phyloP scores from a whole-genome alignment of 768 basidiomycete genomes.

The Tylopilus sp. region DNA sequence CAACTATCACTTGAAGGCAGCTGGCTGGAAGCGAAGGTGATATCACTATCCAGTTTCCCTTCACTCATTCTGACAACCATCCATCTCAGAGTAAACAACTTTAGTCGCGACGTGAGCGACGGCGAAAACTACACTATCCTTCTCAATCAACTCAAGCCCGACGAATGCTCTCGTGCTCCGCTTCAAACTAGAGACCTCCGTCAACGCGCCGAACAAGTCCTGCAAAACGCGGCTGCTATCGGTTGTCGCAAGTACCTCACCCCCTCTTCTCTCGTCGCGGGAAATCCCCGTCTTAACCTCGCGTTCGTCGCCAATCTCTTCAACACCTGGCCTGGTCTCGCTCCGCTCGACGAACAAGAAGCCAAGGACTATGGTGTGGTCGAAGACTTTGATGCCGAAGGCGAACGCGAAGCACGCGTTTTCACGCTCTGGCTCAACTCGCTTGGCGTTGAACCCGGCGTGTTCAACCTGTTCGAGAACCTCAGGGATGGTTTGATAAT shows the following conservation, averaged over 20 bases:
- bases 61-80: not conserved
- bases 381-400: slow-evolving; percentile 98
- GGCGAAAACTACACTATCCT: slow-evolving; percentile 98
- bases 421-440: slow-evolving; percentile 99
- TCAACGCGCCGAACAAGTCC: slow-evolving; percentile 86
- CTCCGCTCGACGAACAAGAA: slow-evolving; percentile 90
- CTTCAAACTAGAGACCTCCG: slow-evolving; percentile 82
- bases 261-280: slow-evolving; percentile 83
- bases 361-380: slow-evolving; percentile 85
- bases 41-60: not conserved
- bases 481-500: slow-evolving; percentile 89
- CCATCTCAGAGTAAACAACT: slow-evolving; percentile 84
- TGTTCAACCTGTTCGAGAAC: slow-evolving; percentile 96
- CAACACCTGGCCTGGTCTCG: slow-evolving; percentile 95
- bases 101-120: slow-evolving; percentile 95
- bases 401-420: slow-evolving; percentile 95
- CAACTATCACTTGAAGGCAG: slow-evolving; percentile 96
- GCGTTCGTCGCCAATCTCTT: slow-evolving; percentile 98
- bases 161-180: slow-evolving; percentile 87
- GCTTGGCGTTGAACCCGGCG: slow-evolving; percentile 91
- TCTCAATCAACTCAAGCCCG: slow-evolving; percentile 92
- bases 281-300: slow-evolving; percentile 96
- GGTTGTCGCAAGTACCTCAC: slow-evolving; percentile 96
- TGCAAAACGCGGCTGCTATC: slow-evolving; percentile 91
- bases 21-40: slow-evolving; percentile 85